These are phyloP conservation scores for Aegilops sharonensis DNA, from an alignment of 176 grass and related monocot genomes.

Conservation along the genomic window DNA sequence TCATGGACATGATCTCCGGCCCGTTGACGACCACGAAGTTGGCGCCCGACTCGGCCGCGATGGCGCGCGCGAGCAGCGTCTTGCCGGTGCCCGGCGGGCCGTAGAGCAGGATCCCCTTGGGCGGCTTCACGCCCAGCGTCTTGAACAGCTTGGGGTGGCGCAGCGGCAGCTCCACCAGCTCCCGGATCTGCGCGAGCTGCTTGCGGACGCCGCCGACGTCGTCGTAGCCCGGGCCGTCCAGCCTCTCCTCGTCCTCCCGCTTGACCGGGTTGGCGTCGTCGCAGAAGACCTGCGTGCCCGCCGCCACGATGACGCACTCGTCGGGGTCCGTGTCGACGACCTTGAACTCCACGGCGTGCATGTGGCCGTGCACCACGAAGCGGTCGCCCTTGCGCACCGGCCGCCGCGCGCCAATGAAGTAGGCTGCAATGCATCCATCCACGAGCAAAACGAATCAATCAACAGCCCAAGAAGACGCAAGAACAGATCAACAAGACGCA, in stretches of 20 bases:
- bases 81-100: constrained; percentile 58
- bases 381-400: constrained; percentile 44
- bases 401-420: constrained; percentile 28
- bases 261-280: neutral
- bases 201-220: constrained; percentile 54
- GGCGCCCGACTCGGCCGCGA: constrained; percentile 52
- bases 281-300: constrained; percentile 14
- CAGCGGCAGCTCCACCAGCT: constrained; percentile 61
- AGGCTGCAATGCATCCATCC: constrained; percentile 25
- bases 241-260: constrained; percentile 55
- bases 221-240: constrained; percentile 60
- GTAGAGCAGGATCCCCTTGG: constrained; percentile 61
- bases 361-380: constrained; percentile 46
- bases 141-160: constrained; percentile 55
- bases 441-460: no score
- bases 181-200: constrained; percentile 61
- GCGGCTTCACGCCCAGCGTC: constrained; percentile 50
- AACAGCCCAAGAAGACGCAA: no score
- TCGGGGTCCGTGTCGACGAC: constrained; percentile 28
- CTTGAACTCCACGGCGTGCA: constrained; percentile 56
- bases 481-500: no score
- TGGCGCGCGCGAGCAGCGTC: constrained; percentile 61
- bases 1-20: constrained; percentile 57
- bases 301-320: constrained; percentile 31
- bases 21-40: constrained; percentile 46